phyloP scores from a whole-genome alignment of 2,329 filamentous ascomycete species.

The Fusarium sp. region DNA sequence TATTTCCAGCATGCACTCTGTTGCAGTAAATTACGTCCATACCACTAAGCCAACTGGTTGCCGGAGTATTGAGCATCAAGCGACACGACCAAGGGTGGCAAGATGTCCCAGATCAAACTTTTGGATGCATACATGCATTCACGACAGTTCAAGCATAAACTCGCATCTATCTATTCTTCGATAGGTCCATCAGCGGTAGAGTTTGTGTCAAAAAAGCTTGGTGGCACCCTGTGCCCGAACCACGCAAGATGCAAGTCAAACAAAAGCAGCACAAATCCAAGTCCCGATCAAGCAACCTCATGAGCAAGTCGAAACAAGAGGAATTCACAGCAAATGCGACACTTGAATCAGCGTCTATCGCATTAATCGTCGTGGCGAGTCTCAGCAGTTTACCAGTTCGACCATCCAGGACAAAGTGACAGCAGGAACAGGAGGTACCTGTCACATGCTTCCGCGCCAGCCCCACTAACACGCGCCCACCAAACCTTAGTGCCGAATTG shows the following conservation, averaged over 20 bases:
- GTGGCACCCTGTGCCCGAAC: too few relatives aligned
- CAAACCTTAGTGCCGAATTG: not conserved
- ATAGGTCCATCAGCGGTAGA: not conserved
- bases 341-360: not conserved
- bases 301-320: fast-evolving
- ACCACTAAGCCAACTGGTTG: not conserved
- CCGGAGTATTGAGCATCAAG: not conserved
- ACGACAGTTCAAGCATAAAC: not conserved
- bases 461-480: not conserved
- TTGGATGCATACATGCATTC: not conserved
- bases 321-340: not conserved
- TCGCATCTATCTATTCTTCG: fast-evolving
- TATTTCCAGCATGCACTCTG: fast-evolving
- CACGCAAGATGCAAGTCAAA: not conserved
- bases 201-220: not conserved
- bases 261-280: not conserved
- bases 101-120: not conserved
- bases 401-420: not conserved
- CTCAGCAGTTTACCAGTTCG: not conserved
- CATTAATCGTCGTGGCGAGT: too few relatives aligned
- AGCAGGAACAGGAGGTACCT: not conserved
- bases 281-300: fast-evolving
- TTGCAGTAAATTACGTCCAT: fast-evolving
- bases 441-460: not conserved
- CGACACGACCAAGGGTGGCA: not conserved